A percentile compares a stretch with the other conserved stretches of the same genome.
These are phyloP conservation scores for Kodamaea hsintzibuensis DNA, from an alignment of 805 yeast genomes.

Conservation along the genomic window DNA sequence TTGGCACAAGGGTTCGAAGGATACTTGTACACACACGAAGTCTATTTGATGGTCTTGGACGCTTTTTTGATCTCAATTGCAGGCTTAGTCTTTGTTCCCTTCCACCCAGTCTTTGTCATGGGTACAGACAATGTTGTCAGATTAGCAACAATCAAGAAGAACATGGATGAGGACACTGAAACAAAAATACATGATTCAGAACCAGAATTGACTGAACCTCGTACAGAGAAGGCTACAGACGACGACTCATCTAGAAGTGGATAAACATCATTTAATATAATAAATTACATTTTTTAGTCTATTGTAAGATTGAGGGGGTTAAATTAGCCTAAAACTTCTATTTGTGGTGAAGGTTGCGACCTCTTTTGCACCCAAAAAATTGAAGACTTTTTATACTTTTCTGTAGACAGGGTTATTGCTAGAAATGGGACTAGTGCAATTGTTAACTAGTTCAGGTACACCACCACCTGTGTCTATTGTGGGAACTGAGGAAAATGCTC, in stretches of 20 bases:
- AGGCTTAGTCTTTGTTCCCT: constrained; percentile 36
- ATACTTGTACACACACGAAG: constrained; percentile 37
- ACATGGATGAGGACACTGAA: constrained; percentile 18
- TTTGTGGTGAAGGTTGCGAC: constrained; percentile 4
- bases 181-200: neutral
- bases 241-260: neutral
- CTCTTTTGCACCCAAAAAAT: neutral
- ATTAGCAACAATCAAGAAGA: constrained; percentile 28
- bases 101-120: constrained; percentile 41
- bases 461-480: no score
- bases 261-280: neutral
- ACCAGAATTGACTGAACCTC: neutral
- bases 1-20: constrained; percentile 41
- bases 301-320: neutral
- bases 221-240: neutral
- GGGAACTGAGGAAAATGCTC: neutral
- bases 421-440: neutral
- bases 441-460: neutral
- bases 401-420: neutral
- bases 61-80: constrained; percentile 39
- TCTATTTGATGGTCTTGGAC: constrained; percentile 38
- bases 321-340: neutral
- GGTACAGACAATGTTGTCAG: constrained; percentile 29
- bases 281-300: neutral
- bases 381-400: no score